Evolutionary conservation across 306 rosid genomes (phyloP), one percentile per base, ranked within the genome.

Genomic region (Cicer bijugum): DNA sequence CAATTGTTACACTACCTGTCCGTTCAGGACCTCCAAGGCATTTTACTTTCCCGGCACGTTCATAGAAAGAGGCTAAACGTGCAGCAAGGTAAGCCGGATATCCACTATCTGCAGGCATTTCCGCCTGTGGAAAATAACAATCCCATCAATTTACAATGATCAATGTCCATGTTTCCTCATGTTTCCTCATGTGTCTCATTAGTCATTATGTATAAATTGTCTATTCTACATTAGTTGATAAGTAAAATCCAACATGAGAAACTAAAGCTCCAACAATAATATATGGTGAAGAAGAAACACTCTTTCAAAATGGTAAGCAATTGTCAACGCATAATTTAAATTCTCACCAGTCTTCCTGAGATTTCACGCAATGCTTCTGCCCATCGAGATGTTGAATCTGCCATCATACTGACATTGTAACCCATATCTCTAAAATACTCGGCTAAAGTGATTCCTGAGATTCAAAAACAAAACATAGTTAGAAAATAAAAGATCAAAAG

Each of bases 81-180:
- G 99, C 96, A 47, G 99, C 99, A 75, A 95, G 94, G 77, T 95
- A 95, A 43, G 99, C 97, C 75, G 99, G 99, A 78, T 95, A 95
- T 72, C 99, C 99, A 90, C 99, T 95, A 82, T 95, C 99, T 56
- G 99, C 99, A 15, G 99, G 99, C 99, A 95, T 95, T 86, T 95
- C 99, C 6, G 99, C 99, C 99, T 95, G 87, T 87, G 83, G 48
- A 83, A 45, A 53, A 75, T 16, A 66, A 58, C 53, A 73, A 12
- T 14, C 39, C 56, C 63, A 59, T 82, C 71, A 68, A 55, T 53
- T 74, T 38, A 48, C 68, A 58, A 47, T 59, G 55, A 75, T 67
- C 67, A 51, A 39, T 58, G 28, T 48, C 69, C 78, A 72, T 56
- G 45, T 52, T 77, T 43, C 57, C 33, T 38, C 78, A 72, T 56